Percentiles rank a stretch among this genome's conserved stretches.
Conservation (phyloP, 2,329 filamentous ascomycete species). For the Cadophora gregata region DNA sequence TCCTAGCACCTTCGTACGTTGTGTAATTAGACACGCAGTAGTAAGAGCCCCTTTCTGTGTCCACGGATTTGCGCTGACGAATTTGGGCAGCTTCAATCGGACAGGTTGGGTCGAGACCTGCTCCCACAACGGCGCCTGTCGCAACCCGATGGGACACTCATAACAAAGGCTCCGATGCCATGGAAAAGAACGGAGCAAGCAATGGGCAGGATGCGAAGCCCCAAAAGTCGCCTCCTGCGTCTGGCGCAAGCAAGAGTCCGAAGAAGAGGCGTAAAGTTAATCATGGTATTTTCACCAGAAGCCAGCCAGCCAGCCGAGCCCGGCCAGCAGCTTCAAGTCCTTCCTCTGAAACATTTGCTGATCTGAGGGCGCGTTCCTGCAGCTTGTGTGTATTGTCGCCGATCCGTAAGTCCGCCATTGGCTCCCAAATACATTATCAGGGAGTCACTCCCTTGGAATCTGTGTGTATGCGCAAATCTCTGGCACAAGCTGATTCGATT, state of each 20-base stretch:
- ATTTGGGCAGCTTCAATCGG: constrained; percentile 27
- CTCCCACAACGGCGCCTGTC: constrained; percentile 34
- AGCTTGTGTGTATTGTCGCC: constrained; percentile 89
- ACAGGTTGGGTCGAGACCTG: constrained; percentile 19
- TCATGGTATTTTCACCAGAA: constrained; percentile 74
- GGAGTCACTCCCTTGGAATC: constrained; percentile 37
- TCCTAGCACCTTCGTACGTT: constrained; percentile 6
- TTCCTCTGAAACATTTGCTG: constrained; percentile 42
- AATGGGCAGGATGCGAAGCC: constrained; percentile 44
- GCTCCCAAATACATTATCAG: constrained; percentile 33
- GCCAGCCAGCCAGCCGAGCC: too few species aligned
- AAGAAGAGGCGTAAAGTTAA: constrained; percentile 91
- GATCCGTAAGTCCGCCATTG: constrained; percentile 75
- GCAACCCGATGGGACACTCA: constrained; percentile 44
- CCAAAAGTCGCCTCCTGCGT: constrained; percentile 42
- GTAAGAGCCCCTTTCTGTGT: constrained; percentile 12
- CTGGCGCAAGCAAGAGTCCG: constrained; percentile 58
- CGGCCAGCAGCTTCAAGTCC: constrained; percentile 36
- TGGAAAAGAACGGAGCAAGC: constrained; percentile 45
- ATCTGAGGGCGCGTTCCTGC: constrained; percentile 51
- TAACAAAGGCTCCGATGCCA: constrained; percentile 44
- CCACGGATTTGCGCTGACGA: constrained; percentile 24
- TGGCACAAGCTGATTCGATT: constrained; percentile 45
- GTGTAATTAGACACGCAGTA: constrained; percentile 22
- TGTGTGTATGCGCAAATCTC: constrained; percentile 43